A percentile compares a stretch with the other conserved stretches of the same genome.
Evolutionary conservation across 495 filamentous ascomycete species (phyloP).

Genomic region (Podospora pseudoanserina): DNA sequence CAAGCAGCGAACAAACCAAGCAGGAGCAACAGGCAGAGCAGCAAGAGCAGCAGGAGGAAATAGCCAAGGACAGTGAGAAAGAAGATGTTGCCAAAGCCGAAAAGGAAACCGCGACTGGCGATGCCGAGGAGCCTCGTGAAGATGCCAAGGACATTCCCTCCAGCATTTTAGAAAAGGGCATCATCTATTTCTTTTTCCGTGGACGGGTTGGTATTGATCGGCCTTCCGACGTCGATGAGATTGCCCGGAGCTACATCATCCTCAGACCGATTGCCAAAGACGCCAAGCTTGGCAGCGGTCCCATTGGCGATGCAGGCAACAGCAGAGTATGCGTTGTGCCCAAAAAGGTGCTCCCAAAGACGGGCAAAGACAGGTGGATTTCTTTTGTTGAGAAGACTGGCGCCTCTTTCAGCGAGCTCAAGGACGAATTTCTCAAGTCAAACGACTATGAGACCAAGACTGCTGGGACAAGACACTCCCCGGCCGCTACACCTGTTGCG

Average conservation of each 20-base stretch:
- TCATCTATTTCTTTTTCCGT: slow-evolving; percentile 93
- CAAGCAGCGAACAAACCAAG: neutral
- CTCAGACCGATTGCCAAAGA: slow-evolving; percentile 71
- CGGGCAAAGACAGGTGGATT: slow-evolving; percentile 69
- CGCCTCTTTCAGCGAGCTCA: slow-evolving; percentile 64
- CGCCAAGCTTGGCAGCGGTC: slow-evolving; percentile 58
- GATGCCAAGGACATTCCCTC: slow-evolving; percentile 51
- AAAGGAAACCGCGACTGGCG: neutral
- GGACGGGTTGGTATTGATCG: slow-evolving; percentile 70
- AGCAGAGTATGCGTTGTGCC: slow-evolving; percentile 74
- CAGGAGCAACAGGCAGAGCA: neutral
- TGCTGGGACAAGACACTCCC: slow-evolving; percentile 62
- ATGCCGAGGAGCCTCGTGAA: slow-evolving; percentile 24
- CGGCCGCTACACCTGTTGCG: slow-evolving; percentile 69
- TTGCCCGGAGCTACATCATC: slow-evolving; percentile 78
- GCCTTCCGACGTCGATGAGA: slow-evolving; percentile 64
- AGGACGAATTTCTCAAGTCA: slow-evolving; percentile 64
- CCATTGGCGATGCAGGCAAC: slow-evolving; percentile 60
- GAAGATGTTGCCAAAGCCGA: neutral
- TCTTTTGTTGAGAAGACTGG: slow-evolving; percentile 79
- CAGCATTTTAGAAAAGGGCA: slow-evolving; percentile 83
- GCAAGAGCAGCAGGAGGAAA: slow-evolving; percentile 1
- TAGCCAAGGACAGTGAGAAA: neutral
- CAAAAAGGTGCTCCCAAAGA: slow-evolving; percentile 81
- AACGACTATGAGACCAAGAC: slow-evolving; percentile 76